Conservation (phyloP, 805 yeast genomes). For the Kregervanrija pseudodelftensis region DNA sequence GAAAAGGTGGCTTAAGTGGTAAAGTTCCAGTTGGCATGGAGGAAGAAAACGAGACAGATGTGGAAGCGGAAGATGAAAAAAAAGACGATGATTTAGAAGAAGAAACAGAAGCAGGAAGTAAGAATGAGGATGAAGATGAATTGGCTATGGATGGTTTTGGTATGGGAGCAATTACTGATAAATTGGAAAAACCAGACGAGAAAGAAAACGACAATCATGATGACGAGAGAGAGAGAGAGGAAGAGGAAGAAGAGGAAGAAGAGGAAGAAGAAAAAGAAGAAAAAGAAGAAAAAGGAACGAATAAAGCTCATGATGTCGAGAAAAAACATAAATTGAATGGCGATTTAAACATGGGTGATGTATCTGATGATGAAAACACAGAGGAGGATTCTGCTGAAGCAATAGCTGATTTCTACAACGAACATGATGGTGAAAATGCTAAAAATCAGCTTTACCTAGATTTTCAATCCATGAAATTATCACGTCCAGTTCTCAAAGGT, state of each 20-base stretch:
- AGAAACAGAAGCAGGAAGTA: conserved; percentile 21
- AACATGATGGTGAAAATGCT: conserved; percentile 40
- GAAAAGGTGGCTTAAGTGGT: conserved; percentile 62
- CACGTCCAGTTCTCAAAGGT: conserved; percentile 87
- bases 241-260: conserved; percentile 27
- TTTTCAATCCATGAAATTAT: conserved; percentile 71
- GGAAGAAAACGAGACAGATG: conserved; percentile 29
- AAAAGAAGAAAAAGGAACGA: conserved; percentile 24
- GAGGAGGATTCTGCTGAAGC: conserved; percentile 68
- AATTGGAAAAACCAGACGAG: conserved; percentile 21
- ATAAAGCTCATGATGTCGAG: conserved; percentile 27
- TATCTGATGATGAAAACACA: conserved; percentile 18
- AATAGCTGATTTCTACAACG: conserved; percentile 71
- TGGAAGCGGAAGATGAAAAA: conserved; percentile 32
- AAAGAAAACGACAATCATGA: conserved; percentile 15
- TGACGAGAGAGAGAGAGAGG: conserved; percentile 16
- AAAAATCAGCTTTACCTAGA: conserved; percentile 44
- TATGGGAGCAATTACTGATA: conserved; percentile 26
- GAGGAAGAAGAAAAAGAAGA: conserved; percentile 28
- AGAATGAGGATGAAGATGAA: conserved; percentile 28
- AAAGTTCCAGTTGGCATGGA: conserved; percentile 26
- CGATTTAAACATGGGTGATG: conserved; percentile 21
- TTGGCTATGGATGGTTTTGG: conserved; percentile 37
- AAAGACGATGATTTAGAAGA: conserved; percentile 27
- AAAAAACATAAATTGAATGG: conserved; percentile 29